phyloP scores from a whole-genome alignment of 306 rosid species.

The Gastrolobium bilobum region DNA sequence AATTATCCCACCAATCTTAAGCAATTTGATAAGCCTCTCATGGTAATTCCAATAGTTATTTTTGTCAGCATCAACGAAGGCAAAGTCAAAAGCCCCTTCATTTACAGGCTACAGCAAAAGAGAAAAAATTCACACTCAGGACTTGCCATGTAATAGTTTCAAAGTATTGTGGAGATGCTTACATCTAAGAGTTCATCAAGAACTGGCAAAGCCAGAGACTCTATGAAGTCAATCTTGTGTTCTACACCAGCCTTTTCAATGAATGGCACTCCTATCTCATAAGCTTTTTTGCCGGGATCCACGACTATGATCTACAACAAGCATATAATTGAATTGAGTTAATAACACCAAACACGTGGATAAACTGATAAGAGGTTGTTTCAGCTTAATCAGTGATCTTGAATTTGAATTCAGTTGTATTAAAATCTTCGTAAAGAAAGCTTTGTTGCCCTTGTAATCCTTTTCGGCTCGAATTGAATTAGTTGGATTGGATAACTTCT shows the following conservation, averaged over 20 bases:
- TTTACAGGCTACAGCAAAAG: slow-evolving; percentile 20
- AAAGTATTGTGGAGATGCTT: slow-evolving; percentile 26
- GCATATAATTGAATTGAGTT: background rate
- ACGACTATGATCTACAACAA: slow-evolving; percentile 57
- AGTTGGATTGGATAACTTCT: no score
- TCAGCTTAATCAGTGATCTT: no score
- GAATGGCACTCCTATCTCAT: slow-evolving; percentile 63
- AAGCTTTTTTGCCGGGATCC: slow-evolving; percentile 56
- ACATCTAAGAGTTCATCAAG: slow-evolving; percentile 59
- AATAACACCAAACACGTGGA: background rate
- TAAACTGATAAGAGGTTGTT: no score
- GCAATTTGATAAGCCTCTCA: slow-evolving; percentile 22
- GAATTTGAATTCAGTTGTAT: no score
- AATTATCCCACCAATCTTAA: slow-evolving; percentile 42
- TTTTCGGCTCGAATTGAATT: no score
- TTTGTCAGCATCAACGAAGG: slow-evolving; percentile 42
- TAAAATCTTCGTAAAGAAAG: no score
- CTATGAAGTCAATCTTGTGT: slow-evolving; percentile 65
- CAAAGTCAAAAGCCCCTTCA: slow-evolving; percentile 40
- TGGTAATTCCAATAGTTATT: slow-evolving; percentile 41
- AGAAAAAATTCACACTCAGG: no score
- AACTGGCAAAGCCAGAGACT: slow-evolving; percentile 52
- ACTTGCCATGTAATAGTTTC: no score
- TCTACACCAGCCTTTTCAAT: slow-evolving; percentile 66
- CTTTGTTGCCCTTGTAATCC: no score